phyloP scores from a whole-genome alignment of 169 alveolate species.

The Cystoisospora suis region DNA sequence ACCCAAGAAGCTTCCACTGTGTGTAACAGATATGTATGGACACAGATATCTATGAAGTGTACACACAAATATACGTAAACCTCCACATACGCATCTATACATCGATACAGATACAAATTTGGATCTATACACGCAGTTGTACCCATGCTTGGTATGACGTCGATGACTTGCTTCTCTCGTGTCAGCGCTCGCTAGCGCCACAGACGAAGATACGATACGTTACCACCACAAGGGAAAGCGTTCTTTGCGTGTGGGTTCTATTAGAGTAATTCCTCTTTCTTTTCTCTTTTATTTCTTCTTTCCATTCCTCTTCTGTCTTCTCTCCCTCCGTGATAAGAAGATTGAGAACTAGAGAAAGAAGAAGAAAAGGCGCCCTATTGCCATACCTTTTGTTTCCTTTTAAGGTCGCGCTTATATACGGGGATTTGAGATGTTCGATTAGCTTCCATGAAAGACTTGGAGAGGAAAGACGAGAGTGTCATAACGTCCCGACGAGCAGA shows the following conservation, averaged over 20 bases:
- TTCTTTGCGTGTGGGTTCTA: too few species aligned
- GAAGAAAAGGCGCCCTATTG: not conserved
- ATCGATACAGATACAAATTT: not conserved
- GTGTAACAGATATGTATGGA: too few species aligned
- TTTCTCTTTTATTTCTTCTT: too few species aligned
- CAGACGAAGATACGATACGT: not conserved
- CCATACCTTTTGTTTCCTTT: not conserved
- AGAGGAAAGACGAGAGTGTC: constrained; percentile 83
- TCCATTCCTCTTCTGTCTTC: too few species aligned
- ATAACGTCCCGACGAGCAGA: constrained; percentile 79
- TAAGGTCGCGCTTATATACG: constrained; percentile 14
- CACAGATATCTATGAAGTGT: not conserved
- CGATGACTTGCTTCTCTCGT: too few species aligned
- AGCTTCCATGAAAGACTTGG: constrained; percentile 86
- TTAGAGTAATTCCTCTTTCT: too few species aligned
- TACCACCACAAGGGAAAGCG: too few species aligned
- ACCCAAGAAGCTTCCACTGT: not conserved
- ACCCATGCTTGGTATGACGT: too few species aligned
- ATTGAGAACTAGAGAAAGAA: not conserved
- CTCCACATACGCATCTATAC: not conserved
- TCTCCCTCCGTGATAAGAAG: not conserved
- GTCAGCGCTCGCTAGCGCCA: not conserved
- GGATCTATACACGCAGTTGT: not conserved
- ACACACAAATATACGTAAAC: not conserved
- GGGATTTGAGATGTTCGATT: constrained; percentile 24